Base-by-base conservation (phyloP, 164 flowering plant species). In the Umbellularia californica region DNA sequence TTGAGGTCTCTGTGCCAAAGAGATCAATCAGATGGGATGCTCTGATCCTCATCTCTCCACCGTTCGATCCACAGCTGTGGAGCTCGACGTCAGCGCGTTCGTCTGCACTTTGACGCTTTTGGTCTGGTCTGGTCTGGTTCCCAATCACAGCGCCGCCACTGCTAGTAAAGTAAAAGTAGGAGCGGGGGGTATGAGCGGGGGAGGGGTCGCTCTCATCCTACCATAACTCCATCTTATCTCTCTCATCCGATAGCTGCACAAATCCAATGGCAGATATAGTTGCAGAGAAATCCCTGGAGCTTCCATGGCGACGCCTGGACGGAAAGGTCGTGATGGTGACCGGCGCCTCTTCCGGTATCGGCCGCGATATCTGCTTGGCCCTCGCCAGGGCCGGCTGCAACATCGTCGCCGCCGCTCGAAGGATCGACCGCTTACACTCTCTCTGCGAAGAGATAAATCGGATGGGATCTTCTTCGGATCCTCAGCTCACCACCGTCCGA, bases 331-430 rank as follows among this genome's bases (percentile, higher is more conserved):
- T 88, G n/a, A 69, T 88, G 85, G 90, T 88, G 60, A 90, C 95
- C 41, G 95, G 95, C 3, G 96, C 96, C 0, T 91, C 97, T 0
- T 85, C 97, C 0, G 96, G 97, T 1, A 33, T 93, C 3, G 97
- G 97, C 51, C 80, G 83, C 0, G 89, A 89, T 0, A 77, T 91
- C 75, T 91, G 95, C 72, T 72, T 86, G 41, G 88, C 89, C 73
- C 79, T 93, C 1, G 90, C 93, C 70, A 76, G 75, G 77, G 87
- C 91, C 70, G 96, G 94, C 10, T 93, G 94, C 77, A 76, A 60
- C 19, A 75, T 93, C 73, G 58, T 93, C 14, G 94, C 90, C 2
- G 94, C 97, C 0, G 97, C 96, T 52, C 88, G 96, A 27, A 83
- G 97, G 6, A 76, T 79, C 60, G 92, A 89, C 35, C 87, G 85